A percentile compares a stretch with the other conserved stretches of the same genome.
Conservation (phyloP, 1,139 yeast species). For the Suhomyces maxii region DNA sequence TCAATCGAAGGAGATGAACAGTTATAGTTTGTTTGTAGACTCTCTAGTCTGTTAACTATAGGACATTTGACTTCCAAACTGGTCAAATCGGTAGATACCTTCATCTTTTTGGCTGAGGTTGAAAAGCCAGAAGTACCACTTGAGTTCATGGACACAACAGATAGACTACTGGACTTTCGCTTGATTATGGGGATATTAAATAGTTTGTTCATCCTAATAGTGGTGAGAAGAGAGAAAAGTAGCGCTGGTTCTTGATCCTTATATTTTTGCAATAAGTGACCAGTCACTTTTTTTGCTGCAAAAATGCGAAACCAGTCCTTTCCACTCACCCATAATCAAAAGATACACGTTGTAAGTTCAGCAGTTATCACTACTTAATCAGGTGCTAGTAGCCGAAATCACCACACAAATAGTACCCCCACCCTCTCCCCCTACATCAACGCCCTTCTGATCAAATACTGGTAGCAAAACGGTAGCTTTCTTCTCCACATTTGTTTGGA, state of each 20-base stretch:
- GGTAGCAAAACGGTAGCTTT: too few species aligned
- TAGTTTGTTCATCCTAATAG: background rate
- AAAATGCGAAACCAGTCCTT: background rate
- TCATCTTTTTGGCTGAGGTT: background rate
- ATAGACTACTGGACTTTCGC: background rate
- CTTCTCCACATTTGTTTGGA: too few species aligned
- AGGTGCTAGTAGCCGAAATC: too few species aligned
- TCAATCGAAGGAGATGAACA: too few species aligned
- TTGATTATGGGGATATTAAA: background rate
- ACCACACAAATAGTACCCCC: too few species aligned
- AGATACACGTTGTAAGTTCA: too few species aligned
- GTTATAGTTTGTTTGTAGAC: too few species aligned
- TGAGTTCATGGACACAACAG: background rate
- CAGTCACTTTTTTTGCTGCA: background rate
- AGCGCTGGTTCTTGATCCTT: background rate
- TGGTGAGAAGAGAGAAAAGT: too few species aligned
- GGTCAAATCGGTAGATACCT: slow-evolving; percentile 1
- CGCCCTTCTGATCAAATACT: too few species aligned
- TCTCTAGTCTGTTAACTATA: background rate
- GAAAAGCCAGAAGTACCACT: background rate
- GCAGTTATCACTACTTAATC: too few species aligned
- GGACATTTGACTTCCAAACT: slow-evolving; percentile 1
- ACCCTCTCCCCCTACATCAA: too few species aligned
- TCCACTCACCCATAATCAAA: too few species aligned
- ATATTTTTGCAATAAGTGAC: background rate